These are phyloP conservation scores for Clonostachys chloroleuca DNA, from an alignment of 2,329 filamentous ascomycete genomes.

Conservation along the genomic window DNA sequence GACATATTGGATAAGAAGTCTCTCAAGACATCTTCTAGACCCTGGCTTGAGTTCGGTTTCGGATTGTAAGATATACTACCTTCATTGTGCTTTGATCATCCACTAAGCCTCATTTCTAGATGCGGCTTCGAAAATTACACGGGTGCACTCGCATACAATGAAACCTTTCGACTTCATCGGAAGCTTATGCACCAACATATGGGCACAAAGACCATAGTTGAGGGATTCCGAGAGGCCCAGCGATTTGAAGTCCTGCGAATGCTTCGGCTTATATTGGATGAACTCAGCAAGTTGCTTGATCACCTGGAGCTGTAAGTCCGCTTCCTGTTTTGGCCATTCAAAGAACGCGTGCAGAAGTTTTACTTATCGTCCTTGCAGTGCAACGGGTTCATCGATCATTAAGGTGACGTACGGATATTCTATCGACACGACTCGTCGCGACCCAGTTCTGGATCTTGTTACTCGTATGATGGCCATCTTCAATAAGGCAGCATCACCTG, in stretches of 20 bases:
- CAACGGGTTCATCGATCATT: slow-evolving; percentile 4
- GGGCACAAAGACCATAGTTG: slow-evolving; percentile 15
- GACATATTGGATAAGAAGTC: slow-evolving; percentile 23
- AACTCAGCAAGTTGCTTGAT: slow-evolving; percentile 4
- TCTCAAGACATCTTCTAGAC: slow-evolving; percentile 8
- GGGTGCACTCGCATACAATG: slow-evolving; percentile 11
- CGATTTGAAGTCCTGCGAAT: slow-evolving; percentile 3
- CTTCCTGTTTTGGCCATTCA: background rate
- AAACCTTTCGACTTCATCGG: slow-evolving; percentile 12
- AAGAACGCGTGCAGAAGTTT: background rate
- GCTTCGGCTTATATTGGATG: slow-evolving; percentile 4
- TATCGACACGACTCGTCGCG: slow-evolving; percentile 8
- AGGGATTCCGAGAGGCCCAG: slow-evolving; percentile 7
- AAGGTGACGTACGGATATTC: slow-evolving; percentile 11
- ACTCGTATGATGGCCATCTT: slow-evolving; percentile 12
- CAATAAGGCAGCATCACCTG: slow-evolving; percentile 10
- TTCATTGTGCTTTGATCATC: slow-evolving; percentile 1
- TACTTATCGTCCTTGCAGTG: background rate
- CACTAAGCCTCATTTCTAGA: background rate
- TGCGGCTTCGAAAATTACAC: slow-evolving; percentile 13
- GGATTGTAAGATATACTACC: slow-evolving; percentile 12
- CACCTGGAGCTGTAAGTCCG: slow-evolving; percentile 7
- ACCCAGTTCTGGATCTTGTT: slow-evolving; percentile 10
- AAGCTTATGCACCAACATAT: slow-evolving; percentile 17
- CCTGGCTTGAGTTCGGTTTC: slow-evolving; percentile 4